A percentile compares a stretch with the other conserved stretches of the same genome.
phyloP scores from a whole-genome alignment of 208 protist species.

The Angomonas ambiguus region DNA sequence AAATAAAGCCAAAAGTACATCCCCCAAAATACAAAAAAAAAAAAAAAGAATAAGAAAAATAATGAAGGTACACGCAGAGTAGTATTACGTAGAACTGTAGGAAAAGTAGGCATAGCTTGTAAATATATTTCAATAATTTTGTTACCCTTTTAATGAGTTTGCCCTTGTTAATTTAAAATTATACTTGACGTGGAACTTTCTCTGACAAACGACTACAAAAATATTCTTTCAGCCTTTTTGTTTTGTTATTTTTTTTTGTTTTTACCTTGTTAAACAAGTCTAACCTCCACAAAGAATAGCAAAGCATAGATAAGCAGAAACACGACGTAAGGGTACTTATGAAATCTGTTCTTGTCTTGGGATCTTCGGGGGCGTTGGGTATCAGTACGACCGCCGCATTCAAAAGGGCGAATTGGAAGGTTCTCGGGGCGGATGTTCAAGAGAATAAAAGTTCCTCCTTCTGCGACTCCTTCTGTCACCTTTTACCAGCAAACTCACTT shows the following conservation, averaged over 20 bases:
- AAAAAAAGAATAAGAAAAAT: background rate
- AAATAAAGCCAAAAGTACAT: background rate
- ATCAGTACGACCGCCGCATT: constrained; percentile 18
- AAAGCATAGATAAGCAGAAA: constrained; percentile 2
- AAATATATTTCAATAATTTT: background rate
- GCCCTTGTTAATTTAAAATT: constrained; percentile 8
- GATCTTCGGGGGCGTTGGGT: constrained; percentile 36
- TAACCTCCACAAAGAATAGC: background rate
- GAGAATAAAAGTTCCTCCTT: background rate
- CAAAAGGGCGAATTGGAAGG: background rate
- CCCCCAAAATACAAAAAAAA: too few species aligned
- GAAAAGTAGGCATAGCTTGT: background rate
- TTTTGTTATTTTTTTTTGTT: constrained; percentile 17
- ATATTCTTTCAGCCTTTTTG: background rate
- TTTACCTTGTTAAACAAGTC: background rate
- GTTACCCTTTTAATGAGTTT: too few species aligned
- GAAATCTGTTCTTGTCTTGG: constrained; percentile 37
- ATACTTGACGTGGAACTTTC: too few species aligned
- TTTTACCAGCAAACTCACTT: constrained; percentile 23
- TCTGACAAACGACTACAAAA: too few species aligned
- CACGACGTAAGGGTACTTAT: too few species aligned
- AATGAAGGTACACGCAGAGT: background rate
- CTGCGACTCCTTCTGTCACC: constrained; percentile 28
- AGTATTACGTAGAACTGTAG: background rate
- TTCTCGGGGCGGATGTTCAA: constrained; percentile 2